Conservation (phyloP, 441 rosid genomes). For the Erysimum cheiri region DNA sequence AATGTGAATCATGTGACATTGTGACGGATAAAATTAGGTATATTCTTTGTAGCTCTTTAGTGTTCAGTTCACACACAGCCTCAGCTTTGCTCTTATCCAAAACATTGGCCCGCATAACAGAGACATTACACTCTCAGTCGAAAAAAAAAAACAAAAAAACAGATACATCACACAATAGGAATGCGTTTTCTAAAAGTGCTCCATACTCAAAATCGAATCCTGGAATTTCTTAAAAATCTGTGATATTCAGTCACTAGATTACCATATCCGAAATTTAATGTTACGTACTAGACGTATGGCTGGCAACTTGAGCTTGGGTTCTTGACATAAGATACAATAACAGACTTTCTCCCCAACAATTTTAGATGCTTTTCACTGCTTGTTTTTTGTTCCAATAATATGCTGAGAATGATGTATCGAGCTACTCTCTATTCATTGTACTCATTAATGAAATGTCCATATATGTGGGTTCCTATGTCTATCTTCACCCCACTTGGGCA, state of each 20-base stretch:
- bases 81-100: slow-evolving; percentile 32
- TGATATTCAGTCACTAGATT: background rate
- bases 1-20: slow-evolving; percentile 9
- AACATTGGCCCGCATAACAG: slow-evolving; percentile 7
- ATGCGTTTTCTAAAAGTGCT: background rate
- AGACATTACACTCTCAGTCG: background rate
- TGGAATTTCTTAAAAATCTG: background rate
- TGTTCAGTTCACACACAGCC: slow-evolving; percentile 23
- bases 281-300: too few relatives aligned
- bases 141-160: too few relatives aligned
- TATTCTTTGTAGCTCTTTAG: slow-evolving; percentile 20
- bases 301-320: background rate
- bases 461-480: background rate
- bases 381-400: background rate
- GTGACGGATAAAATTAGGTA: slow-evolving; percentile 33
- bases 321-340: background rate
- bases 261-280: background rate
- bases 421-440: background rate
- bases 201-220: slow-evolving; percentile 17
- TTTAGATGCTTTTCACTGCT: background rate
- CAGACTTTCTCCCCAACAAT: background rate
- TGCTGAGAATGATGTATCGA: background rate
- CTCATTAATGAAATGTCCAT: background rate
- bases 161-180: background rate
- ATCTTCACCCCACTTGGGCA: background rate